phyloP scores from a whole-genome alignment of 306 rosid species.

The Hylodesmum podocarpum region DNA sequence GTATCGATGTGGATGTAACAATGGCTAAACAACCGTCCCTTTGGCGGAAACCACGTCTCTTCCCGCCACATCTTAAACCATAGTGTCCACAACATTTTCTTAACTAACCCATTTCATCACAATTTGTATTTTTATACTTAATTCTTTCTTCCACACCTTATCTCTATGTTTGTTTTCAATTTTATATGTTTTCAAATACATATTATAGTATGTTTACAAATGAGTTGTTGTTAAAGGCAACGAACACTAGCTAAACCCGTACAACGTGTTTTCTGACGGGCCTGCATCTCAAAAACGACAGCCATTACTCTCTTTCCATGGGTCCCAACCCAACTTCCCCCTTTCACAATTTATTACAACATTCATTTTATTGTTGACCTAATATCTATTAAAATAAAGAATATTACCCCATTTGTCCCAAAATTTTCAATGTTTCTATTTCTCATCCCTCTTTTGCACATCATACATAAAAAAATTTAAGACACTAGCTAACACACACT shows the following conservation, averaged over 20 bases:
- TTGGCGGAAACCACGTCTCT: not conserved
- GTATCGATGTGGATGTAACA: not conserved
- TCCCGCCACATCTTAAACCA: not conserved
- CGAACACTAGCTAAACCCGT: slow-evolving; percentile 34
- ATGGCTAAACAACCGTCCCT: slow-evolving; percentile 19
- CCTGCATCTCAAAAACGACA: slow-evolving; percentile 39
- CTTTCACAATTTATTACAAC: not conserved
- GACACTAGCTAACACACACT: too few relatives aligned
- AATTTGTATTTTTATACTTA: too few relatives aligned
- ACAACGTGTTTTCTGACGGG: slow-evolving; percentile 53
- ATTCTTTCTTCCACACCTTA: not conserved
- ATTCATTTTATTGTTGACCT: not conserved
- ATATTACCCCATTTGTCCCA: too few relatives aligned
- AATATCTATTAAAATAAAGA: too few relatives aligned
- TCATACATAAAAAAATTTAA: too few relatives aligned
- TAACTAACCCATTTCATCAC: not conserved
- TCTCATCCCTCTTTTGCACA: too few relatives aligned
- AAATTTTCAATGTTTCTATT: too few relatives aligned
- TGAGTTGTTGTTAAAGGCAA: slow-evolving; percentile 22
- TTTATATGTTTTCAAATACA: not conserved
- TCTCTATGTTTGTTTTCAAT: not conserved
- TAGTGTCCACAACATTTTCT: not conserved
- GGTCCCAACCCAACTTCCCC: slow-evolving; percentile 8
- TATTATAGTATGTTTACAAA: not conserved
- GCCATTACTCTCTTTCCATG: not conserved